Conservation (phyloP, 768 basidiomycete species). For the Pisolithus tinctorius region DNA sequence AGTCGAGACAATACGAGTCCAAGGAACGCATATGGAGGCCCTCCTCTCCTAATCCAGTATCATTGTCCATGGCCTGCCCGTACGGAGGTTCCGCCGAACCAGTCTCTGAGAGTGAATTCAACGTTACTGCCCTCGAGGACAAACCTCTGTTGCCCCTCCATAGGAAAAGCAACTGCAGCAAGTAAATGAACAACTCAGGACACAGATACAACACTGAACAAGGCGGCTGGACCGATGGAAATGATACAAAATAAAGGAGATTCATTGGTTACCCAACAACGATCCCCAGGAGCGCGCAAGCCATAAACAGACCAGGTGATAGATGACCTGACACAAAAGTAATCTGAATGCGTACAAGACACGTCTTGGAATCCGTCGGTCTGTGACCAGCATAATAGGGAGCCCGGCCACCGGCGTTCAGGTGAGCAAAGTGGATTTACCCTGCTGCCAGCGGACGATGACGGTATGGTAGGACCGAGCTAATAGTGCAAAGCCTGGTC, state of each 20-base stretch:
- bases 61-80: slow-evolving; percentile 13
- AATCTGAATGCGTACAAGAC: slow-evolving; percentile 11
- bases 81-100: slow-evolving; percentile 10
- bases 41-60: slow-evolving; percentile 4
- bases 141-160: slow-evolving; percentile 49
- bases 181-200: slow-evolving; percentile 12
- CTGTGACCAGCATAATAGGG: neutral
- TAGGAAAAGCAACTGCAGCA: slow-evolving; percentile 36
- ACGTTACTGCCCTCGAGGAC: slow-evolving; percentile 42
- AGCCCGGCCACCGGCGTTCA: neutral
- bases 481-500: slow-evolving; percentile 31
- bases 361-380: slow-evolving; percentile 28
- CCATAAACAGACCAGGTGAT: slow-evolving; percentile 13
- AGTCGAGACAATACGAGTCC: slow-evolving; percentile 22
- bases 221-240: slow-evolving; percentile 8
- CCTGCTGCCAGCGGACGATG: slow-evolving; percentile 8
- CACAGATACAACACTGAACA: slow-evolving; percentile 8
- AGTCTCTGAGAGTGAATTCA: slow-evolving; percentile 19
- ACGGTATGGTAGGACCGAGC: slow-evolving; percentile 24
- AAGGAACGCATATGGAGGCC: neutral
- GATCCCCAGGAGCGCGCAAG: slow-evolving; percentile 6
- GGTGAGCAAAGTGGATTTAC: neutral
- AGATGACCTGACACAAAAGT: slow-evolving; percentile 18
- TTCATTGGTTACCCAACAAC: slow-evolving; percentile 8
- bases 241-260: slow-evolving; percentile 3